Base-by-base conservation (phyloP, 495 filamentous ascomycete genomes). In the Penicillium cataractarum region DNA sequence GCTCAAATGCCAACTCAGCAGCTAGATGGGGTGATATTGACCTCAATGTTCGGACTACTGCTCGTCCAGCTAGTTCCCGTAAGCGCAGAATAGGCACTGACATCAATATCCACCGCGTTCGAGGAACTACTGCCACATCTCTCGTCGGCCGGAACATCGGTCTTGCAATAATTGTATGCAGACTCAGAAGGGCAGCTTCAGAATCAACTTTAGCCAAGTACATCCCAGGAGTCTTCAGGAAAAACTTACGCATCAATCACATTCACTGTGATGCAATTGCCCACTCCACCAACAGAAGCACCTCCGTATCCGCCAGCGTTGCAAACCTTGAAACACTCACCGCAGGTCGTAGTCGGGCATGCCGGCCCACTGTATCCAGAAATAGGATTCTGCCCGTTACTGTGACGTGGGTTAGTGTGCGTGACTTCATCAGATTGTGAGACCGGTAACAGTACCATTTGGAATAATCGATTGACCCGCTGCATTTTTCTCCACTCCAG, bases 141-240 rank as follows among this genome's bases (percentile, higher is more conserved):
- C 19, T 46, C 42, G 24, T 46, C 42, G 19, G 42, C 42, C 19
- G 42, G 42, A 22, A 46, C 42, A 46, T 46, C 21, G 4, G 42
- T 46, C 42, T 46, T 46, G 19, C 42, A 46, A 24, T 46, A 46
- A 22, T 46, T 46, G 19, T 46, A 46, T 12, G 42, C 42, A 46
- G 42, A 46, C 42, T 46, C 42, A 12, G 42, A 46, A 0, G 42
- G 42, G 21, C 21, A 46, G 21, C 42, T 46, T 46, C 4, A 5
- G 21, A 22, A 22, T 42, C 1, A 3, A 7, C 29, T 8, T 42
- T 10, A 22, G 40, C 40, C 0, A 21, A 2, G 40, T 2, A 44
- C 1, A 10, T 4, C 19, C 10, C 19, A 0, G 19, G 22, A 44
- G 22, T 2, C 6, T 9, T 44, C 6, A 19, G 8, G 17, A 3